Evolutionary conservation across 768 basidiomycete genomes (phyloP).

Genomic region (Peribolospora baueri): DNA sequence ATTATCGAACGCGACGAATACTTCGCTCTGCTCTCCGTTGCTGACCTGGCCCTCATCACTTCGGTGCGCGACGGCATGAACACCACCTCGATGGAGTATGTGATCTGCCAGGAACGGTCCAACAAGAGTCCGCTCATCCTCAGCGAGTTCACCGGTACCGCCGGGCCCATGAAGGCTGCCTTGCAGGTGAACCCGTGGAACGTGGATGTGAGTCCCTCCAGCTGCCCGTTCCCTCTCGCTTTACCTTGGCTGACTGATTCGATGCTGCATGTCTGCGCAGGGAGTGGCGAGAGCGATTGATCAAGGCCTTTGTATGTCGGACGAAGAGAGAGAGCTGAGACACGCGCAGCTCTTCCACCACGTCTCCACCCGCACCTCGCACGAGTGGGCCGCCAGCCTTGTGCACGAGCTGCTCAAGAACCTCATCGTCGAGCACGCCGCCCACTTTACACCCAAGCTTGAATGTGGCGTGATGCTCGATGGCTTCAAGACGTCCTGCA

Average conservation of each 20-base stretch:
- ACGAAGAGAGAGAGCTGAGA: conserved; percentile 43
- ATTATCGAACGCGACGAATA: conserved; percentile 67
- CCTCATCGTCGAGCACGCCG: conserved; percentile 50
- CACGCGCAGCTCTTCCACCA: conserved; percentile 52
- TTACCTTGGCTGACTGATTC: background rate
- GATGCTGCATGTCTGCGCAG: conserved; percentile 2
- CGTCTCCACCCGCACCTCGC: conserved; percentile 79
- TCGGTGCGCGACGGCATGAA: conserved; percentile 97
- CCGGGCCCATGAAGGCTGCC: conserved; percentile 68
- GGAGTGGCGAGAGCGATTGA: conserved; percentile 77
- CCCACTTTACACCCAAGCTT: conserved; percentile 63
- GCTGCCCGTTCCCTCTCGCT: background rate
- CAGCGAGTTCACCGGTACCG: conserved; percentile 95
- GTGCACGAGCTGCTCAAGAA: conserved; percentile 68
- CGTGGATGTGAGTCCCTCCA: conserved; percentile 32
- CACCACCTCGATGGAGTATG: conserved; percentile 81
- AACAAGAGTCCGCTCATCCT: conserved; percentile 61
- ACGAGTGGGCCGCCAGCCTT: conserved; percentile 76
- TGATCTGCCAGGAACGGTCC: conserved; percentile 69
- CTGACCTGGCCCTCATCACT: conserved; percentile 84
- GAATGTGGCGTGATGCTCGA: conserved; percentile 35
- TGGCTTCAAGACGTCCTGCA: conserved; percentile 43
- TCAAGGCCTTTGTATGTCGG: conserved; percentile 56
- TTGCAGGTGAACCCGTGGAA: conserved; percentile 91
- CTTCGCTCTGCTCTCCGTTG: conserved; percentile 75